These are phyloP conservation scores for Colletotrichum sp. DNA, from an alignment of 2,329 filamentous ascomycete species.

Conservation along the genomic window DNA sequence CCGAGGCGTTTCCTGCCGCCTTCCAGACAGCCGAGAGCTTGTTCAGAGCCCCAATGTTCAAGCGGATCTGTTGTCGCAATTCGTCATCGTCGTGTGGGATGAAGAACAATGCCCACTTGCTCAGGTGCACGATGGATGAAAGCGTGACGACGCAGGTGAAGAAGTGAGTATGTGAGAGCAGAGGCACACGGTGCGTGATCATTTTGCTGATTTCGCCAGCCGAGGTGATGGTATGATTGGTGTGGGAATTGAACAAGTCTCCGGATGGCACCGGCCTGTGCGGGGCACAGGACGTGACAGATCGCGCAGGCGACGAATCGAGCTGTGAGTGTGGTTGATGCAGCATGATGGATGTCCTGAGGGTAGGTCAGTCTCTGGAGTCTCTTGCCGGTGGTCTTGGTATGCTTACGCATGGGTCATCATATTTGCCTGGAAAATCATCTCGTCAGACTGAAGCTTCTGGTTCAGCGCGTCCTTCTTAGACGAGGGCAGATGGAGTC, in stretches of 20 bases:
- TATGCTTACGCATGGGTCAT: slow-evolving; percentile 64
- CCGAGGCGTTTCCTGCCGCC: slow-evolving; percentile 71
- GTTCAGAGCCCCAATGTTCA: slow-evolving; percentile 80
- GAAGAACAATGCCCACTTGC: slow-evolving; percentile 74
- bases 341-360: slow-evolving; percentile 71
- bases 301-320: slow-evolving; percentile 62
- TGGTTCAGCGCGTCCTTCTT: slow-evolving; percentile 75
- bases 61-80: slow-evolving; percentile 75
- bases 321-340: slow-evolving; percentile 82
- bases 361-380: not conserved
- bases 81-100: slow-evolving; percentile 67
- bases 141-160: slow-evolving; percentile 83
- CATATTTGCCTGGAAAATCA: slow-evolving; percentile 92
- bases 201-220: slow-evolving; percentile 79
- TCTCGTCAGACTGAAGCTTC: slow-evolving; percentile 79
- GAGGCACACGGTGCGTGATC: slow-evolving; percentile 73
- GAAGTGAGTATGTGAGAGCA: slow-evolving; percentile 80
- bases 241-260: slow-evolving; percentile 68
- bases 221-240: slow-evolving; percentile 79
- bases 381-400: not conserved
- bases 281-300: slow-evolving; percentile 71
- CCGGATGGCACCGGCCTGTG: slow-evolving; percentile 56
- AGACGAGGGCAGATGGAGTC: slow-evolving; percentile 74
- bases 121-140: slow-evolving; percentile 81
- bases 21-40: slow-evolving; percentile 74